These are phyloP conservation scores for Silene latifolia DNA, from an alignment of 148 eudicot species.

Conservation along the genomic window DNA sequence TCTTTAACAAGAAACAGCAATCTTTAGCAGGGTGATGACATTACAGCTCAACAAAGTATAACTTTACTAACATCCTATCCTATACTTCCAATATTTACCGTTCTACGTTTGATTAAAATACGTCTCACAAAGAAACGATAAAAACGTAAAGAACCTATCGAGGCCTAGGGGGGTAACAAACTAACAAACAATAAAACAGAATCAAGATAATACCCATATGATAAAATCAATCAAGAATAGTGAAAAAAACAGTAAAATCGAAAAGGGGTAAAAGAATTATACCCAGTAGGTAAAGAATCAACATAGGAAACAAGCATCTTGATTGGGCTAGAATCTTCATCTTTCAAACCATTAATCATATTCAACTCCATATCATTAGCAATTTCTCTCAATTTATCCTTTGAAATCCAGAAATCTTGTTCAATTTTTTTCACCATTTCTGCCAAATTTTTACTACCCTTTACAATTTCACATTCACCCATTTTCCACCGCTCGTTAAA, in stretches of 20 bases:
- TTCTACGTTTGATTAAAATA: too few species aligned
- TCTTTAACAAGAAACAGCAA: not conserved
- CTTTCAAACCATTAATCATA: slow-evolving; percentile 30
- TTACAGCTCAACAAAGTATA: not conserved
- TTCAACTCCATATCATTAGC: slow-evolving; percentile 29
- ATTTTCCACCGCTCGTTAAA: not conserved
- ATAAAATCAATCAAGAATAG: slow-evolving; percentile 1
- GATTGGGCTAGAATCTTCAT: slow-evolving; percentile 26
- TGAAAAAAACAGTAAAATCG: too few species aligned
- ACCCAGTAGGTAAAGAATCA: slow-evolving; percentile 43
- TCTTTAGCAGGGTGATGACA: not conserved
- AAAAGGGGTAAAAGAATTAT: not conserved
- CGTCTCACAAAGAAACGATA: not conserved
- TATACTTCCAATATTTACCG: too few species aligned
- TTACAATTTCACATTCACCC: slow-evolving; percentile 19
- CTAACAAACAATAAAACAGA: not conserved
- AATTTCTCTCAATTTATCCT: slow-evolving; percentile 19
- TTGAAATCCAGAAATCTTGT: slow-evolving; percentile 18
- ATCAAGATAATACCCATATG: not conserved
- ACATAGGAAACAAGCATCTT: slow-evolving; percentile 43
- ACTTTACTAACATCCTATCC: not conserved
- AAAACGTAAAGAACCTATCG: not conserved
- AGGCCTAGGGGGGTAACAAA: too few species aligned
- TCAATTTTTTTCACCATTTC: slow-evolving; percentile 27
- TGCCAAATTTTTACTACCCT: slow-evolving; percentile 1